Evolutionary conservation across 805 yeast genomes (phyloP), one percentile per base, ranked within the genome.

Genomic region (Candida palmyrensis): DNA sequence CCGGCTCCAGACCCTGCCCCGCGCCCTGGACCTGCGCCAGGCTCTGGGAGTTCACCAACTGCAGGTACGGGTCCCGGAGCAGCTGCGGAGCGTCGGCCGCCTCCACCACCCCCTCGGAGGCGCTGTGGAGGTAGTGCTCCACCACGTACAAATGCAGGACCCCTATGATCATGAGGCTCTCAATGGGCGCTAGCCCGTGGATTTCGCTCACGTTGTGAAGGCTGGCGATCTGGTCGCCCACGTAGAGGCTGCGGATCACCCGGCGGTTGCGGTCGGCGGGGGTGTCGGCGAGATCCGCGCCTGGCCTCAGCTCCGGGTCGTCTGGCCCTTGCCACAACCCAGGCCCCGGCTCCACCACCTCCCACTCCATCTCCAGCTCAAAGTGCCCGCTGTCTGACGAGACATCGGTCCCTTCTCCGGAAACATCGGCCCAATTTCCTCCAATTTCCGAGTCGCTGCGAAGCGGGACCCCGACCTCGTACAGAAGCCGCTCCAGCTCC

Each of bases 181-280:
- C 95, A 12, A 71, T 62, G 2, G 88, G 77, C 19, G 79, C 84
- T n/a, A 87, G 58, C 0, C 95, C 96, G 37, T 80, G 59, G 14
- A 88, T 74, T 30, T 78, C 76, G 35, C 89, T 76, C 1, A 83
- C 77, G 50, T 87, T 87, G 79, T 85, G 79, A 12, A 87, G 57
- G 10, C 75, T 74, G n/a, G 63, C 70, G 16, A 88, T 83, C 29
- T 69, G 70, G 51, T 87, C 96, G 11, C 83, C 83, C 32, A 75
- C 70, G 43, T 62, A 77, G 35, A 87, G 58, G 44, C 84, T 73
- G 37, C 89, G 68, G 14, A 86, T 57, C 1, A 87, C 81, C 47
- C 80, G 82, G 35, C 95, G 59, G 50, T 86, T 84, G 45, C 76
- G 77, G 50, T 85, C 94, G 11, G 23, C 9, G 9, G 23, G 11